Evolutionary conservation across 306 rosid genomes (phyloP), one percentile per base, ranked within the genome.

Genomic region (Vigna mungo): DNA sequence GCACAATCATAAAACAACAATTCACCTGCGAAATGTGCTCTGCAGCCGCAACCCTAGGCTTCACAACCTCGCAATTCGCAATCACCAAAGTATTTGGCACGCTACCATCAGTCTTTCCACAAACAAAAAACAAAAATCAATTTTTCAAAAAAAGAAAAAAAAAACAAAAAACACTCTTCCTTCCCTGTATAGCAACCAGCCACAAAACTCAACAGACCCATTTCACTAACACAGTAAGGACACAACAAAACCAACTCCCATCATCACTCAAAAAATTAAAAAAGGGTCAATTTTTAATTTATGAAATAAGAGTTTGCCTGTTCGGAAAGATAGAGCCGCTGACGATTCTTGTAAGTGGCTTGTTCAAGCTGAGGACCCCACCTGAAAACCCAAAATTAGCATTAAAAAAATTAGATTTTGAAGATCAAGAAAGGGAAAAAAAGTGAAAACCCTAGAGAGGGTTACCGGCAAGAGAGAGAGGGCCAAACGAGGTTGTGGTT

Each of bases 311-410:
- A n/a, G 46, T 1, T 77, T 44, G 76, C 98, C 96, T 95, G 97
- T 75, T 95, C 98, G 4, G 98, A 95, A 49, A 95, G 98, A 75
- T 95, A 95, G 37, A 95, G 95, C 11, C 97, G 91, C 78, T 95
- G 98, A 5, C 97, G 97, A 69, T 90, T 95, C 92, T 95, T 95
- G 88, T 95, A 92, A 23, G 97, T 90, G 34, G 96, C 97, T 79
- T 92, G 96, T 86, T 92, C 98, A 1, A 92, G 95, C 82, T 90
- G 98, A 55, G 97, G 98, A 25, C 98, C 98, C 98, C 98, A 95
- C 78, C 98, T 95, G 4, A 49, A 68, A 56, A 7, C 0, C 27
- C 48, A 54, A 44, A 15, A 55, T 23, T 2, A 47, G 2, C 2
- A 17, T 3, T 10, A 7, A 44, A 51, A 8, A 30, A 20, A 2